Base-by-base conservation (phyloP, 2,329 filamentous ascomycete genomes). In the Colletotrichum plurivorum region DNA sequence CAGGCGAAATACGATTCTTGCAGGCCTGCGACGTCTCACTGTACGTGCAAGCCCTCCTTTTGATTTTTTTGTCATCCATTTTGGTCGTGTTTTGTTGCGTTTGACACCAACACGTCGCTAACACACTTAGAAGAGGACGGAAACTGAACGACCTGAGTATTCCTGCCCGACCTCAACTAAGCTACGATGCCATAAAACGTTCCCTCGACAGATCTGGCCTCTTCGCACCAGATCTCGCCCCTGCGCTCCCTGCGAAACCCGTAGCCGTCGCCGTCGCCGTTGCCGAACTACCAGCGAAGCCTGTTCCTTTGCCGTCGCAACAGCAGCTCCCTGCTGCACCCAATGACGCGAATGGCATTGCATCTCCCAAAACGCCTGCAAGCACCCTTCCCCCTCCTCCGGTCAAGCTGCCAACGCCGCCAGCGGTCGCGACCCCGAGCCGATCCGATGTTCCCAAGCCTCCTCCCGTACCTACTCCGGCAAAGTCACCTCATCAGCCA, bases 21-120 rank as follows among this genome's bases (percentile, higher is more conserved):
- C 83, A 87, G 73, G 84, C 84, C 53, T 85, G 84, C 73, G 88
- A 90, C 75, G 86, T 91, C 67, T 78, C 87, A 73, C 85, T 88
- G 89, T 91, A 88, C 68, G 89, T 87, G 41, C 22, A 8, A 16
- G 13, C 66, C 64, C 43, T 52, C 63, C 71, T 60, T 57, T 68
- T 54, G 48, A 36, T n/a, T n/a, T n/a, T 51, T 54, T 67, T 61
- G 39, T 27, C 36, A 53, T 25, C 51, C 53, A 56, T 55, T 54
- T 65, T 36, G 69, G 61, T 73, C 76, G 72, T 77, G 69, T 63
- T 67, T 73, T 60, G 46, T 49, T 65, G 63, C 60, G 58, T 22
- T 58, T 49, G 49, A 48, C 46, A 16, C 39, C 13, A 16, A 22
- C 18, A 25, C 27, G 45, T 53, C 59, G 53, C 57, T 68, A 63